These are phyloP conservation scores for Malassezia brasiliensis DNA, from an alignment of 1,284 basidiomycete species.

Conservation along the genomic window DNA sequence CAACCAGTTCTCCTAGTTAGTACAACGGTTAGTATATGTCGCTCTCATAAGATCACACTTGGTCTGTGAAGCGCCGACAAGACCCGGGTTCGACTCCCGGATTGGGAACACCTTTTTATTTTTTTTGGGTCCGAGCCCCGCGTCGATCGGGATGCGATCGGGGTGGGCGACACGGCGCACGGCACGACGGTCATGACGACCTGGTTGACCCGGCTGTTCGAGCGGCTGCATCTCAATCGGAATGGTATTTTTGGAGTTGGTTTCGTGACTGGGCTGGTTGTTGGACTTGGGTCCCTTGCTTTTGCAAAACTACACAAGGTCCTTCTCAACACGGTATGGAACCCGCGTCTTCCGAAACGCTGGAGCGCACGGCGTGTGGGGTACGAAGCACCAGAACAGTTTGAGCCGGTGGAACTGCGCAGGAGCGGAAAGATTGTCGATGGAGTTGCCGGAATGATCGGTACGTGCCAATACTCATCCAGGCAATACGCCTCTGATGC, in stretches of 20 bases:
- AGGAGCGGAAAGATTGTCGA: slow-evolving; percentile 5
- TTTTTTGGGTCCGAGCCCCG: not conserved
- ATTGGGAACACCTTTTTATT: slow-evolving; percentile 18
- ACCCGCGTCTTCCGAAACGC: slow-evolving; percentile 19
- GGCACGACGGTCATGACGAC: not conserved
- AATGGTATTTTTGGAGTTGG: slow-evolving; percentile 28
- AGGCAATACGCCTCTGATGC: slow-evolving; percentile 88
- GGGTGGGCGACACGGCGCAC: no score
- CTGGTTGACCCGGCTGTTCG: not conserved
- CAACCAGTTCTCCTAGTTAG: slow-evolving; percentile 18
- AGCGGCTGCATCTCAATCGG: not conserved
- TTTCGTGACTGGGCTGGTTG: slow-evolving; percentile 31
- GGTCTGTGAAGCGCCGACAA: slow-evolving; percentile 18
- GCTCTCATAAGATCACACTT: slow-evolving; percentile 12
- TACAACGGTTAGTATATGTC: slow-evolving; percentile 24
- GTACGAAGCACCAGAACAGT: slow-evolving; percentile 28
- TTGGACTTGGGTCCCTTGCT: slow-evolving; percentile 22
- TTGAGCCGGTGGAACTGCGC: slow-evolving; percentile 8
- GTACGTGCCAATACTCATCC: not conserved
- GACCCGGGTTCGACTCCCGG: slow-evolving; percentile 23
- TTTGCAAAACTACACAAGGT: slow-evolving; percentile 11
- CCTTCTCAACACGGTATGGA: slow-evolving; percentile 14
- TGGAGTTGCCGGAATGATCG: slow-evolving; percentile 2
- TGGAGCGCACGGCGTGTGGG: slow-evolving; percentile 19
- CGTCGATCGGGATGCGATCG: not conserved